Evolutionary conservation across 2,329 filamentous ascomycete genomes (phyloP), one percentile per base, ranked within the genome.

Genomic region (Raffaelea arxii): DNA sequence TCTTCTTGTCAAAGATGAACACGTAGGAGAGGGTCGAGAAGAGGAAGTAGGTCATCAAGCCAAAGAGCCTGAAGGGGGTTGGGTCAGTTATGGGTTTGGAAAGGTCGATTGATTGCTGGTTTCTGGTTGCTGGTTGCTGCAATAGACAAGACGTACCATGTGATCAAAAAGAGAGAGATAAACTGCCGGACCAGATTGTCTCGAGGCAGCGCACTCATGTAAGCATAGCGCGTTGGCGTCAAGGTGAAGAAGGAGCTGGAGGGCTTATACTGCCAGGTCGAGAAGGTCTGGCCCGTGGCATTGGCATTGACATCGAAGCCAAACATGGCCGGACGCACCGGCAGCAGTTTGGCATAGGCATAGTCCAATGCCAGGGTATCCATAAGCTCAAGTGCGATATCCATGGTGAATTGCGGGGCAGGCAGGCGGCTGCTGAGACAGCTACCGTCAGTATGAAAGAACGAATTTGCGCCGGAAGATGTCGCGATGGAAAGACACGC

Each of bases 1-100:
- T 92, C 37, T 80, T 77, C 66, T 96, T 92, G 67, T 96, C 90
- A 69, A 95, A 96, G 60, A 96, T 74, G 68, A 95, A 84, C 59
- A 83, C 58, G 67, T 94, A 97, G 16, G 89, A 95, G 18, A 94
- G 72, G 6, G 82, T 75, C 4, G 90, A 86, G 61, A 87, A 88
- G 53, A 86, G 58, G 64, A 91, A 95, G 74, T 96, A 97, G 47
- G 92, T 72, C 41, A 89, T 54, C 27, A 90, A 65, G 46, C 90
- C 91, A 58, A 94, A 94, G 56, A 95, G 63, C 83, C 90, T 96
- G 58, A 19, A 21, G 25, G 22, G 22, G 16, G 7, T 7, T 12
- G 14, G n/a, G n/a, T n/a, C n/a, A n/a, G n/a, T n/a, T n/a, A n/a
- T n/a, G n/a, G n/a, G n/a, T n/a, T n/a, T n/a, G n/a, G n/a, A n/a